Evolutionary conservation across 1,139 yeast species (phyloP), one percentile per base, ranked within the genome.

Genomic region (Geotrichum carabidarum): DNA sequence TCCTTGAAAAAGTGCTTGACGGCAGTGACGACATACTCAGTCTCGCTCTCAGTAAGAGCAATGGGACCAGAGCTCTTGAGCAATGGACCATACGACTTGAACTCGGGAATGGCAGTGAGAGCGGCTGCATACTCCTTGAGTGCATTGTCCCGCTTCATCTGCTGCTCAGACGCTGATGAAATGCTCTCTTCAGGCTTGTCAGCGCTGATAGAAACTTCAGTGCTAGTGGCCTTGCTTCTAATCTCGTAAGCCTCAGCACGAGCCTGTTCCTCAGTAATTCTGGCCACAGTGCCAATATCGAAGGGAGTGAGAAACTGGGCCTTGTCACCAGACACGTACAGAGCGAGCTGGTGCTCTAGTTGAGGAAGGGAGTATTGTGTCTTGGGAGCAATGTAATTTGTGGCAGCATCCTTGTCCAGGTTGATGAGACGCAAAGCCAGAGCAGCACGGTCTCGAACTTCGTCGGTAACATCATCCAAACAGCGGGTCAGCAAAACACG

Each of bases 401-500:
- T 65, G 40, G 80, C 76, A 54, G 79, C 79, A 51, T 77, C 74
- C 42, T 78, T 74, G 55, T 74, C 70, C 4, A 74, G 64, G 44
- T 75, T 77, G 57, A 89, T 79, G 60, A 91, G 80, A 61, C 81
- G 79, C 67, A 91, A 76, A 3, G 95, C 84, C 61, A 93, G 77
- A 1, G 96, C 89, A 8, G 99, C 97, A 68, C 99, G 84, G 70
- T 93, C 99, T 75, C 99, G 88, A 41, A 94, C 99, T 73, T 93
- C 99, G 71, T 93, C 99, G 68, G 93, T 96, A 48, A 78, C 81
- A 72, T 93, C 99, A 62, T 82, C 87, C 64, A 87, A 79, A 64
- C 96, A 90, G 73, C 98, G 84, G 57, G 79, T 78, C 64, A 93
- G 79, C 62, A 93, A 78, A 59, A 86, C 86, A 63, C 79, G 78